Evolutionary conservation across 805 yeast genomes (phyloP).

Genomic region (Yarrowia sp.): DNA sequence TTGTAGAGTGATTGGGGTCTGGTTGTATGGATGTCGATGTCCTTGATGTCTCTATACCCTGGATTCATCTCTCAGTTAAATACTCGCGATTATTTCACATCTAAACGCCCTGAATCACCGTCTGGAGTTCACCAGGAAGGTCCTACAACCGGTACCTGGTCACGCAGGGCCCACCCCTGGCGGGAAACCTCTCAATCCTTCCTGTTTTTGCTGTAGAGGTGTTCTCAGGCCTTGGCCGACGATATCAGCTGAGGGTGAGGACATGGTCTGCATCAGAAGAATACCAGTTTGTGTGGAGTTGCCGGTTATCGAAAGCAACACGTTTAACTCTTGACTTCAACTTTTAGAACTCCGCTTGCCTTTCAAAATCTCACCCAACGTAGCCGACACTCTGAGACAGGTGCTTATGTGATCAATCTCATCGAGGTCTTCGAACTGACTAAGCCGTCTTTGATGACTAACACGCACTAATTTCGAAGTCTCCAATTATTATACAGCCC

Average conservation of each 20-base stretch:
- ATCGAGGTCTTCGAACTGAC: too few relatives aligned
- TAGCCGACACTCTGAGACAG: not conserved
- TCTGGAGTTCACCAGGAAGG: not conserved
- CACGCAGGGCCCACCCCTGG: constrained; percentile 26
- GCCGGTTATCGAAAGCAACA: not conserved
- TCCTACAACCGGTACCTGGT: constrained; percentile 16
- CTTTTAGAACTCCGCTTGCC: not conserved
- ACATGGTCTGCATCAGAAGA: not conserved
- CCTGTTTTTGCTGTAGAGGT: not conserved
- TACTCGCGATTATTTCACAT: not conserved
- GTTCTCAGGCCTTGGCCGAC: not conserved
- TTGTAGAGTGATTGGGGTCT: not conserved
- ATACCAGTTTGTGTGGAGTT: not conserved
- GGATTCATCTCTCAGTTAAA: not conserved
- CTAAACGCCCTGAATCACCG: not conserved
- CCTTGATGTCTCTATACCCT: not conserved
- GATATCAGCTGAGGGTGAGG: constrained; percentile 6
- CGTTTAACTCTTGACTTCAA: not conserved
- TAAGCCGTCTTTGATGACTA: too few relatives aligned
- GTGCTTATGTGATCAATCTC: not conserved
- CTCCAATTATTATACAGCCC: too few relatives aligned
- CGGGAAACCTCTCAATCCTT: not conserved
- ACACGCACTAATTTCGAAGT: too few relatives aligned
- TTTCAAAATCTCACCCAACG: not conserved
- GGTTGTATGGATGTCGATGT: not conserved